phyloP scores from a whole-genome alignment of 1,139 yeast species.

The Yarrowia galli region DNA sequence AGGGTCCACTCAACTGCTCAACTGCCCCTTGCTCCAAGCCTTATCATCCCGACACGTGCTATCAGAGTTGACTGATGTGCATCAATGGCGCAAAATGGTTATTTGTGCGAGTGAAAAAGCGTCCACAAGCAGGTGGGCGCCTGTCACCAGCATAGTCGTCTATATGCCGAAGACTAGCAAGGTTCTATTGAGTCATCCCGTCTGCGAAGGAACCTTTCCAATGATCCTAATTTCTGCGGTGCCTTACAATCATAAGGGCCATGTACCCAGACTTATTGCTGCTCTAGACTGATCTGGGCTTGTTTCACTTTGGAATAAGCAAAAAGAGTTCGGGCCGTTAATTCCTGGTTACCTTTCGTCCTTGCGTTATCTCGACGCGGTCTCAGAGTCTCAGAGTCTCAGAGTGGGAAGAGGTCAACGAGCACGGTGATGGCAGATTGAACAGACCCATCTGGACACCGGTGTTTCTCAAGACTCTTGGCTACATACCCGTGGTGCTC shows the following conservation, averaged over 20 bases:
- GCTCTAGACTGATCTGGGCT: constrained; percentile 2
- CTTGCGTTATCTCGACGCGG: constrained; percentile 14
- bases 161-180: neutral
- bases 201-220: neutral
- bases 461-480: too few species aligned
- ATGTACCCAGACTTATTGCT: neutral
- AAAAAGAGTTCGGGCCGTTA: neutral
- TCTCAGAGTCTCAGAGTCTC: neutral
- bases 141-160: too few species aligned
- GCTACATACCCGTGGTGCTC: too few species aligned
- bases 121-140: neutral
- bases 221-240: neutral
- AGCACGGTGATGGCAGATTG: neutral
- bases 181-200: neutral
- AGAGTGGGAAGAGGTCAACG: neutral
- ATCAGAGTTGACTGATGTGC: constrained; percentile 19
- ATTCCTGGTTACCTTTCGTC: neutral
- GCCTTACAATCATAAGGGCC: neutral
- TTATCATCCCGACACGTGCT: constrained; percentile 21
- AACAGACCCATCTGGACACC: too few species aligned
- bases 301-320: constrained; percentile 6
- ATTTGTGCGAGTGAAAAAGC: neutral
- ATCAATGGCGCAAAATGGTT: neutral
- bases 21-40: neutral
- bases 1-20: neutral